phyloP scores from a whole-genome alignment of 2,329 filamentous ascomycete species.

The Beauveria sp. region DNA sequence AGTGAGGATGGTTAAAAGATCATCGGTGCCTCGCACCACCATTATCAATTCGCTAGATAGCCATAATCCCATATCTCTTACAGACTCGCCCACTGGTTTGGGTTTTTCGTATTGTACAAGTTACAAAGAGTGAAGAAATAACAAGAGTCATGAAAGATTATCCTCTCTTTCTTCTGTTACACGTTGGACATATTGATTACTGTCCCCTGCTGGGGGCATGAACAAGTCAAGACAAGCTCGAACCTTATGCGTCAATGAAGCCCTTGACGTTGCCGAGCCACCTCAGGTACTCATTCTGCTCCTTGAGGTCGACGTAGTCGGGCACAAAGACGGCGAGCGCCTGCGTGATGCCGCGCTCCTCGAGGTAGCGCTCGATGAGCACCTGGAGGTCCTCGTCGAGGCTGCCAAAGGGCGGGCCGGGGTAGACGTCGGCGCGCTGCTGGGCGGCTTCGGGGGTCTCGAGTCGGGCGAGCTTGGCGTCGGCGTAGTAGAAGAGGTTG shows the following conservation, averaged over 20 bases:
- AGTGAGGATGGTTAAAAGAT: neutral
- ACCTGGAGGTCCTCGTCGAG: constrained; percentile 94
- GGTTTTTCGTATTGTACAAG: constrained; percentile 14
- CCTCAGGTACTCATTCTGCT: constrained; percentile 90
- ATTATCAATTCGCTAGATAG: constrained; percentile 8
- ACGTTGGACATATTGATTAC: neutral
- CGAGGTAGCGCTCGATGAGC: constrained; percentile 85
- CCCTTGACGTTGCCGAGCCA: constrained; percentile 85
- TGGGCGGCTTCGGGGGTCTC: constrained; percentile 70
- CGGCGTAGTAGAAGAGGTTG: constrained; percentile 81
- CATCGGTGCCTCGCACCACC: neutral
- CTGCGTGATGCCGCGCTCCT: constrained; percentile 86
- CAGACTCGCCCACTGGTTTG: constrained; percentile 1
- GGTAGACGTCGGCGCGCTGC: constrained; percentile 70
- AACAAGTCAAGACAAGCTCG: neutral
- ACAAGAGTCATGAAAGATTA: neutral
- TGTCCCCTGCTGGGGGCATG: too few species aligned
- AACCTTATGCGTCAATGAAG: constrained; percentile 64
- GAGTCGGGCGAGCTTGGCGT: constrained; percentile 69
- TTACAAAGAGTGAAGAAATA: neutral
- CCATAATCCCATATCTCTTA: neutral
- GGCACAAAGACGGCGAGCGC: constrained; percentile 83
- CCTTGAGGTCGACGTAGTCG: constrained; percentile 96
- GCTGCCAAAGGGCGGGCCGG: constrained; percentile 85
- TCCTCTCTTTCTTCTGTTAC: neutral